A percentile compares a stretch with the other conserved stretches of the same genome.
Conservation (phyloP, 2,329 filamentous ascomycete genomes). For the Hyphodiscus sp. region DNA sequence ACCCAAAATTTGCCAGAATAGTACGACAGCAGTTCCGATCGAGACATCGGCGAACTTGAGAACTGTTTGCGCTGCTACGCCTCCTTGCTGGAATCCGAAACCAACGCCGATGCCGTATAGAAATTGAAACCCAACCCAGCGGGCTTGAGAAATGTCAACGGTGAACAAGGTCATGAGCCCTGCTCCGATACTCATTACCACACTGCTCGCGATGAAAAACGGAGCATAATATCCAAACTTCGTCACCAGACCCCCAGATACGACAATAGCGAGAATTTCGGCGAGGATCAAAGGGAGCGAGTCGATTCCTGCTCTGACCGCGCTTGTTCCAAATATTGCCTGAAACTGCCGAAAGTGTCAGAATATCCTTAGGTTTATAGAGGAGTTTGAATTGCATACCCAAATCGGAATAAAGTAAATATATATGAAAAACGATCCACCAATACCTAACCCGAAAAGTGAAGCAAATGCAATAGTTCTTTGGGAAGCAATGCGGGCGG, state of each 20-base stretch:
- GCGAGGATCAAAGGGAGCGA: slow-evolving; percentile 29
- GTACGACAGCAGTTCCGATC: slow-evolving; percentile 31
- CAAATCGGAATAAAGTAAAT: slow-evolving; percentile 40
- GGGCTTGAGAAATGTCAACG: slow-evolving; percentile 31
- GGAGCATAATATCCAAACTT: slow-evolving; percentile 29
- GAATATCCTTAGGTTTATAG: too few relatives aligned
- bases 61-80: slow-evolving; percentile 39
- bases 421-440: neutral
- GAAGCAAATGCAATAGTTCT: slow-evolving; percentile 25
- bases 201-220: slow-evolving; percentile 11
- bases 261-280: slow-evolving; percentile 21
- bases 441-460: slow-evolving; percentile 15
- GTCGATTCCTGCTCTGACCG: slow-evolving; percentile 37
- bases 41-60: slow-evolving; percentile 44
- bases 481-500: slow-evolving; percentile 31
- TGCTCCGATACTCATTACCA: slow-evolving; percentile 8
- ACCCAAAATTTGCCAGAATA: slow-evolving; percentile 2
- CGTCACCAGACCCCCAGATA: slow-evolving; percentile 17
- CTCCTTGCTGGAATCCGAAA: slow-evolving; percentile 38
- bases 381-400: too few relatives aligned
- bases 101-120: slow-evolving; percentile 37
- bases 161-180: slow-evolving; percentile 31
- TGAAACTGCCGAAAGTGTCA: slow-evolving; percentile 30
- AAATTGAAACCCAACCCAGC: slow-evolving; percentile 45
- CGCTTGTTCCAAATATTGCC: slow-evolving; percentile 35